phyloP scores from a whole-genome alignment of 2,329 filamentous ascomycete genomes.

The Aspergillus aculeatus region DNA sequence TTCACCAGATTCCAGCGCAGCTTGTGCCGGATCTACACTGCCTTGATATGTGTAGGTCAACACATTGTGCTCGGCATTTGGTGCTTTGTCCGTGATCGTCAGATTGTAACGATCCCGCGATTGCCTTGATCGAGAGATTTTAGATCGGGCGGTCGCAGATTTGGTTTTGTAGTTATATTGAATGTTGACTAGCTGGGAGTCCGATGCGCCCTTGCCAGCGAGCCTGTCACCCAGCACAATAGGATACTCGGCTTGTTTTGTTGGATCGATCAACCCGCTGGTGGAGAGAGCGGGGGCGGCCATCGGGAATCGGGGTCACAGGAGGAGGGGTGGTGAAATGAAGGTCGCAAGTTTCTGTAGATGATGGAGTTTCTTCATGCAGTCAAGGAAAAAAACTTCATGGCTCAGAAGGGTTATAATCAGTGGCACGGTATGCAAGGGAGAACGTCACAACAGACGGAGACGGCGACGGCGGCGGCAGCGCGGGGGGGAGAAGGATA shows the following conservation, averaged over 20 bases:
- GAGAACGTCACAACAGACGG: conserved; percentile 21
- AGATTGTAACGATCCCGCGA: conserved; percentile 42
- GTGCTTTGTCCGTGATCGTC: conserved; percentile 43
- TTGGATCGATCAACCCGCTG: conserved; percentile 42
- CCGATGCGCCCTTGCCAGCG: conserved; percentile 26
- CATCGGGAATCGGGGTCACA: conserved; percentile 24
- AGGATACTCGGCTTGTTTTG: conserved; percentile 48
- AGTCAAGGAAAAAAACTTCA: conserved; percentile 11
- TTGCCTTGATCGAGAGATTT: conserved; percentile 35
- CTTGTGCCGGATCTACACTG: conserved; percentile 38
- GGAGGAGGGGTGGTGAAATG: neutral
- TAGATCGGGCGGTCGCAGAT: conserved; percentile 38
- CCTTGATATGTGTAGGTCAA: conserved; percentile 43
- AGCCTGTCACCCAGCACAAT: conserved; percentile 47
- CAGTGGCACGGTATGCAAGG: conserved; percentile 18
- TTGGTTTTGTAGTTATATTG: conserved; percentile 50
- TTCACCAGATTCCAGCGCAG: conserved; percentile 28
- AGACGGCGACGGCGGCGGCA: neutral
- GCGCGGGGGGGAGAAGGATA: conserved; percentile 3
- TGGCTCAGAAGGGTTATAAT: conserved; percentile 11
- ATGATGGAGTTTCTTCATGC: conserved; percentile 5
- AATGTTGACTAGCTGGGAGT: conserved; percentile 38
- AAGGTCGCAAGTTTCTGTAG: conserved; percentile 6
- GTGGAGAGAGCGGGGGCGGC: conserved; percentile 33
- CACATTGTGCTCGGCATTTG: conserved; percentile 38